Evolutionary conservation across 495 filamentous ascomycete genomes (phyloP).

Genomic region (Massariosphaeria phaeospora): DNA sequence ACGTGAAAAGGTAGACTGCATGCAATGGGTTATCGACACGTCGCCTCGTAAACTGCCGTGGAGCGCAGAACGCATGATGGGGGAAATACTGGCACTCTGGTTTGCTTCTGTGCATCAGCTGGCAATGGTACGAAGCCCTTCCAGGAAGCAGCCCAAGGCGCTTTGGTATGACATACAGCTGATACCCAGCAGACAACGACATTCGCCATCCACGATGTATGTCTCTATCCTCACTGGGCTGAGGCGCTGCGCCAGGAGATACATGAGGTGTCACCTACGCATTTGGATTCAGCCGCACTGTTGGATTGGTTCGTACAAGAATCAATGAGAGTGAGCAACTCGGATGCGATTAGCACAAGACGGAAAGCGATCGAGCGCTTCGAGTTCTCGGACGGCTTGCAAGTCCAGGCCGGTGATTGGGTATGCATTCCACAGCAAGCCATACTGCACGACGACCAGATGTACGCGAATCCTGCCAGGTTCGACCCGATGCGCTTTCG

Average conservation of each 20-base stretch:
- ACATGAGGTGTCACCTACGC: neutral
- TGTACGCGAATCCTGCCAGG: too few relatives aligned
- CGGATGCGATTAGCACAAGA: neutral
- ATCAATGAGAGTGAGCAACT: neutral
- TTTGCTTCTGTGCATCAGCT: constrained; percentile 1
- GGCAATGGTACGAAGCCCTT: neutral
- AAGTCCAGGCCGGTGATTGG: neutral
- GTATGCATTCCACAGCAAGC: neutral
- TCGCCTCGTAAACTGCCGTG: too few relatives aligned
- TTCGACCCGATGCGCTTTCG: too few relatives aligned
- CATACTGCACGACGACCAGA: neutral
- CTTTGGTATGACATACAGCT: too few relatives aligned
- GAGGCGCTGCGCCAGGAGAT: neutral
- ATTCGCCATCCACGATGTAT: neutral
- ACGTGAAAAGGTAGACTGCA: too few relatives aligned
- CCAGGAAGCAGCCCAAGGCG: too few relatives aligned
- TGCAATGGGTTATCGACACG: too few relatives aligned
- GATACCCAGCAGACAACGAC: too few relatives aligned
- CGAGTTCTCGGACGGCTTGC: neutral
- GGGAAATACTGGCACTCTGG: constrained; percentile 4
- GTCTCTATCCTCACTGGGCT: neutral
- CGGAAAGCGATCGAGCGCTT: neutral
- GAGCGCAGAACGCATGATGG: neutral
- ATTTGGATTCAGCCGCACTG: neutral
- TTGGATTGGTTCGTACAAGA: neutral